Percentiles rank a stretch among this genome's conserved stretches.
Evolutionary conservation across 148 eudicot genomes (phyloP).

Genomic region (Cornus kousa): DNA sequence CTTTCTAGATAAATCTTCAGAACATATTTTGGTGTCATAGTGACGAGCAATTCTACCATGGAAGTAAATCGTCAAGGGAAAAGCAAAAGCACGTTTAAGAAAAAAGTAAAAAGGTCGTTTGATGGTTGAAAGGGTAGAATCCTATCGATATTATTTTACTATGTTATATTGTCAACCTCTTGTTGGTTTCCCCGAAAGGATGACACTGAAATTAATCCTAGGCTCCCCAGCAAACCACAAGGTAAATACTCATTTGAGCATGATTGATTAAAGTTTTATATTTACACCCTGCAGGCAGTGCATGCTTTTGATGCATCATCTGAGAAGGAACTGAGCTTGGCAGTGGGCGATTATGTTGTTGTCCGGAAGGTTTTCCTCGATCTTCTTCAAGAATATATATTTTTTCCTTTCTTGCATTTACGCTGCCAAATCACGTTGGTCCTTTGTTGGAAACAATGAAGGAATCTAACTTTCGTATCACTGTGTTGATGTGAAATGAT

Average conservation of each 20-base stretch:
- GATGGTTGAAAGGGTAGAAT: neutral
- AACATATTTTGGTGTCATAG: neutral
- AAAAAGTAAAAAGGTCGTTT: neutral
- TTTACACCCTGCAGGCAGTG: slow-evolving; percentile 49
- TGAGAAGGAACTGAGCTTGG: slow-evolving; percentile 86
- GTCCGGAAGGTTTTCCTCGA: slow-evolving; percentile 71
- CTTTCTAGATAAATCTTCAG: neutral
- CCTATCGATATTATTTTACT: neutral
- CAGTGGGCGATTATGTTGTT: slow-evolving; percentile 86
- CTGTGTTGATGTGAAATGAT: neutral
- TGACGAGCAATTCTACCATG: neutral
- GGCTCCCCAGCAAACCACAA: neutral
- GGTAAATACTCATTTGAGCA: neutral
- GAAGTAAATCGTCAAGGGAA: neutral
- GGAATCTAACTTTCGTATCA: neutral
- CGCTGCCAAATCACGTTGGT: neutral
- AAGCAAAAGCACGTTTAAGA: neutral
- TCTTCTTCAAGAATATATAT: neutral
- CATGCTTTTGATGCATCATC: slow-evolving; percentile 71
- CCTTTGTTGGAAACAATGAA: neutral
- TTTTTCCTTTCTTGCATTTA: neutral
- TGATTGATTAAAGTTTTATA: slow-evolving; percentile 2
- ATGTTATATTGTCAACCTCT: neutral
- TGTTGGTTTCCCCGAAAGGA: neutral
- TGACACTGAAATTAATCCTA: neutral